phyloP scores from a whole-genome alignment of 1,284 basidiomycete genomes.

The Peniophora sp. region DNA sequence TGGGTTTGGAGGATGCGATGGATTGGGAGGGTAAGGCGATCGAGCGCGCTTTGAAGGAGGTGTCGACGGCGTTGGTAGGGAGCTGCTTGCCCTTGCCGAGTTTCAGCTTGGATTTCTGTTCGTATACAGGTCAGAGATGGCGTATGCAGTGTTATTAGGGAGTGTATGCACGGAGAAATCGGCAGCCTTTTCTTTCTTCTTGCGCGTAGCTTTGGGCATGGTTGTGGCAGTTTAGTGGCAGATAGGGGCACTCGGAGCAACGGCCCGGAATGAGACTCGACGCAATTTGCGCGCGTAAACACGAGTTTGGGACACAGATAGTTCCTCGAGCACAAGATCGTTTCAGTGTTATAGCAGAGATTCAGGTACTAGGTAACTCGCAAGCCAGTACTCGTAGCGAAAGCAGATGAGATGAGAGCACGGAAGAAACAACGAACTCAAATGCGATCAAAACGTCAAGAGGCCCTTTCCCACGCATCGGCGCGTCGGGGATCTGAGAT shows the following conservation, averaged over 20 bases:
- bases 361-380: too few species aligned
- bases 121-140: not conserved
- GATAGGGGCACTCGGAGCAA: too few species aligned
- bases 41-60: slow-evolving; percentile 90
- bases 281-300: too few species aligned
- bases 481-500: not conserved
- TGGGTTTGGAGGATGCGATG: slow-evolving; percentile 49
- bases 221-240: too few species aligned
- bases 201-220: slow-evolving; percentile 85
- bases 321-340: too few species aligned
- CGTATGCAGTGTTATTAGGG: not conserved
- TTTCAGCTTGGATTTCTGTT: slow-evolving; percentile 95
- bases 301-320: too few species aligned
- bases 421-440: not conserved
- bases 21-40: slow-evolving; percentile 88
- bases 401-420: not conserved
- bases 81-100: slow-evolving; percentile 90
- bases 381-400: too few species aligned
- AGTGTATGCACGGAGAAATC: slow-evolving; percentile 69
- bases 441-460: not conserved
- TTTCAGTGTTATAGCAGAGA: too few species aligned
- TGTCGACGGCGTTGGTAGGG: slow-evolving; percentile 85
- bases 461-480: too few species aligned
- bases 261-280: too few species aligned
- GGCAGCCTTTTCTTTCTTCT: slow-evolving; percentile 80